A percentile compares a stretch with the other conserved stretches of the same genome.
phyloP scores from a whole-genome alignment of 805 yeast genomes.

The Dipodascus geniculatus region DNA sequence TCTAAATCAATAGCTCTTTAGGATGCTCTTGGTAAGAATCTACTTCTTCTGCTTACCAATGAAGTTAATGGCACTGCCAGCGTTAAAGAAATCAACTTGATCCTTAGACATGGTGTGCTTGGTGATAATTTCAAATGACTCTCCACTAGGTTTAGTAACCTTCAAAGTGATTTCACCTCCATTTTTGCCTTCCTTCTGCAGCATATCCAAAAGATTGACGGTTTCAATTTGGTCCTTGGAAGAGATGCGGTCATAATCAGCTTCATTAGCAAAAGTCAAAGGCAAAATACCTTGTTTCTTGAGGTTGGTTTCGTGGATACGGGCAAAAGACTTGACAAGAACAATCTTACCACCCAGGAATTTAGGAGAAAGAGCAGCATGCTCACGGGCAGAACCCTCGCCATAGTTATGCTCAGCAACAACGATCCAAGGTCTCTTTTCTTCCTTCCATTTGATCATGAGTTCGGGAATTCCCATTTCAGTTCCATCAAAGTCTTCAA shows the following conservation, averaged over 20 bases:
- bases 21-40: neutral
- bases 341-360: slow-evolving; percentile 86
- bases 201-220: slow-evolving; percentile 58
- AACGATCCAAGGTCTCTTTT: slow-evolving; percentile 79
- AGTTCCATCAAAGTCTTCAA: slow-evolving; percentile 74
- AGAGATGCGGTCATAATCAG: slow-evolving; percentile 71
- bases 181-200: slow-evolving; percentile 72
- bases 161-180: slow-evolving; percentile 68
- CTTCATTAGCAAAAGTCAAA: slow-evolving; percentile 78
- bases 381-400: slow-evolving; percentile 99
- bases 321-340: slow-evolving; percentile 88
- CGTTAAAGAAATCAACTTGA: slow-evolving; percentile 91
- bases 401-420: slow-evolving; percentile 98
- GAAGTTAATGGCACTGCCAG: slow-evolving; percentile 92
- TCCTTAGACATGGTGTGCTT: slow-evolving; percentile 96
- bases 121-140: slow-evolving; percentile 54
- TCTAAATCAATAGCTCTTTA: neutral
- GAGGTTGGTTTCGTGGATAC: slow-evolving; percentile 96
- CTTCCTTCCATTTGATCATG: slow-evolving; percentile 91
- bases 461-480: slow-evolving; percentile 82
- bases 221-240: slow-evolving; percentile 75
- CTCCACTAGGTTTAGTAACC: slow-evolving; percentile 68
- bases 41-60: slow-evolving; percentile 46
- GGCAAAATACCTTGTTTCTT: slow-evolving; percentile 98
- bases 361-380: slow-evolving; percentile 92